Evolutionary conservation across 2,329 filamentous ascomycete species (phyloP), one percentile per base, ranked within the genome.

Genomic region (Cladosporium sp.): DNA sequence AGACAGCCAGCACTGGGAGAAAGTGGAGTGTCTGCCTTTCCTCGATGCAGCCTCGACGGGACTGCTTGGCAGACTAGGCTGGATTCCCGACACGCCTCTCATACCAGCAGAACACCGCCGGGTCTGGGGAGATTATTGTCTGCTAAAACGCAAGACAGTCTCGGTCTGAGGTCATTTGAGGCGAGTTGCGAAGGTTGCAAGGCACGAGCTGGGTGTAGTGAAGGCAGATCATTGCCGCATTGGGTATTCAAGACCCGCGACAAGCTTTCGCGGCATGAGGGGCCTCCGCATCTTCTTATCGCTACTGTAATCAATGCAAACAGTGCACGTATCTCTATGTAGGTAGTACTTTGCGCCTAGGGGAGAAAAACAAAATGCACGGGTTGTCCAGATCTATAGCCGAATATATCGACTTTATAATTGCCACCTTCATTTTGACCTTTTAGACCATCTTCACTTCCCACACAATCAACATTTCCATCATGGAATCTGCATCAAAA

Each of bases 71-170:
- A 80, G 93, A 53, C 78, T 88, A 7, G 69, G 95, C 40, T 97
- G 89, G 88, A 66, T 95, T 30, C 93, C 93, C 2, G 78, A 89
- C 57, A 69, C 82, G 54, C 70, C 77, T 0, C 69, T 88, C 33
- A 72, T 95, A 12, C 90, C 91, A 0, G 76, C 82, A 36, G 77
- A 76, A 52, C 84, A 82, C 56, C 80, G 77, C 59, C 80, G 92
- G 51, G 83, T 82, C 68, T 97, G 91, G 89, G 93, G 90, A 15
- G 77, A 82, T 47, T 94, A 97, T 68, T 98, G 93, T 67, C 74
- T 98, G 46, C 70, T 97, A 56, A 79, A 79, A 61, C 79, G 81
- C 57, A 38, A 42, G 18, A 38, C 20, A 20, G 38, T 39, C 12
- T 40, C 13, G 22, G 4, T 30, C 12, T 48, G 27, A 35, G 4